These are phyloP conservation scores for Botrytis paeoniae DNA, from an alignment of 2,329 filamentous ascomycete species.

Conservation along the genomic window DNA sequence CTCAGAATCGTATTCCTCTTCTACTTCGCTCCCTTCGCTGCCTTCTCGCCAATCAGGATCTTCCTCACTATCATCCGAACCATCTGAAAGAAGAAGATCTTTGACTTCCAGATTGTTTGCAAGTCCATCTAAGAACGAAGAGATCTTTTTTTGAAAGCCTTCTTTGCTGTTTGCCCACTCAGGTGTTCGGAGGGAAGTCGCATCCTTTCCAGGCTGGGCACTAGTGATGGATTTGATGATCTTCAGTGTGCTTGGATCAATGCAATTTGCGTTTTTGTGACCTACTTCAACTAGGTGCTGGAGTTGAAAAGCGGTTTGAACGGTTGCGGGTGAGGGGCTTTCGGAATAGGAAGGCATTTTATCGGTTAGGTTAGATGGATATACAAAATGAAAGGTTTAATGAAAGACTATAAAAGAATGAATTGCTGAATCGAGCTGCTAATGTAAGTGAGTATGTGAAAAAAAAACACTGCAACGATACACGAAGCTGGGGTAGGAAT, in stretches of 20 bases:
- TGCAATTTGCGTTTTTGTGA: not conserved
- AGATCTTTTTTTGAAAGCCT: slow-evolving; percentile 5
- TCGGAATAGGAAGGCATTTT: slow-evolving; percentile 12
- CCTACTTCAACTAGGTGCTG: not conserved
- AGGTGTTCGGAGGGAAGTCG: not conserved
- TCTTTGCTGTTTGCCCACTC: slow-evolving; percentile 10
- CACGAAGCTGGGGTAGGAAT: too few relatives aligned
- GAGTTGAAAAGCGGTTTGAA: slow-evolving; percentile 8
- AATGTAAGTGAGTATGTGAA: not conserved
- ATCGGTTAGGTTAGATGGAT: not conserved
- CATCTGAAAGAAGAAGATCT: not conserved
- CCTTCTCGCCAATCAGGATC: not conserved
- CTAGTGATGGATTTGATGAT: not conserved
- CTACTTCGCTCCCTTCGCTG: not conserved
- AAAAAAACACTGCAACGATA: not conserved
- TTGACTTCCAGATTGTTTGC: not conserved
- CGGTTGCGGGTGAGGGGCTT: not conserved
- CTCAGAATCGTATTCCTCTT: slow-evolving; percentile 8
- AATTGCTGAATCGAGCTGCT: not conserved
- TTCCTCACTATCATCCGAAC: not conserved
- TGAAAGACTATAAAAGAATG: not conserved
- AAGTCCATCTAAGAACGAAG: slow-evolving; percentile 1
- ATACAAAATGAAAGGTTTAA: not conserved
- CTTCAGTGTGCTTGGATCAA: not conserved
- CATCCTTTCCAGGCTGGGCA: not conserved